Evolutionary conservation across 257 asterid species (phyloP), one percentile per base, ranked within the genome.

Genomic region (Eucommia ulmoides): DNA sequence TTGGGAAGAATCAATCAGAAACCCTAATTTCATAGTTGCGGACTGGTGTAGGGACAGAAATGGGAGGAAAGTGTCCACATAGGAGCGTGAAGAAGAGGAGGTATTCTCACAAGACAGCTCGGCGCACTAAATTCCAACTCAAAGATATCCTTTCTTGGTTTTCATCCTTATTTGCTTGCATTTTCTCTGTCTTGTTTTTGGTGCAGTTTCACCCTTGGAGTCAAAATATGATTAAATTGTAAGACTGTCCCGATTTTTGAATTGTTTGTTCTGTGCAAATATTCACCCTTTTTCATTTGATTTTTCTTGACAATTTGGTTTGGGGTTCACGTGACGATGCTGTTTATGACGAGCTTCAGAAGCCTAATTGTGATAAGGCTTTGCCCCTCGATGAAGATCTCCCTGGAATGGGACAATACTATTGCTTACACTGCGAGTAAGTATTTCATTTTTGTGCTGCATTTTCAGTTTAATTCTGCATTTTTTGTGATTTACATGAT

Each of bases 21-120:
- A n/a, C n/a, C n/a, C n/a, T n/a, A n/a, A n/a, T n/a, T n/a, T n/a
- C n/a, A n/a, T n/a, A n/a, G n/a, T n/a, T n/a, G n/a, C n/a, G n/a
- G n/a, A n/a, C n/a, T n/a, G n/a, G n/a, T n/a, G n/a, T n/a, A n/a
- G n/a, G n/a, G n/a, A n/a, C n/a, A n/a, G n/a, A n/a, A n/a, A 89
- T 89, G 98, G 98, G 98, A 49, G 96, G 96, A n/a, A 89, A 89
- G 65, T 89, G 98, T 60, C 98, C 95, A 1, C 88, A 82, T 65
- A 54, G 94, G 50, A 74, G 84, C 47, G 86, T 80, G 44, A 75
- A 73, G 53, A 79, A 75, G 74, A 42, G 48, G 19, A 16, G 70
- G 1, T 68, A 80, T 69, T 80, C 94, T 48, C 94, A 86, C 57
- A 86, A 79, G 55, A 58, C 84, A 1, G 62, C 51, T 17, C 73